Percentiles rank a stretch among this genome's conserved stretches.
Conservation (phyloP, 352 stramenopile genomes). For the Globisporangium mamillatum region DNA sequence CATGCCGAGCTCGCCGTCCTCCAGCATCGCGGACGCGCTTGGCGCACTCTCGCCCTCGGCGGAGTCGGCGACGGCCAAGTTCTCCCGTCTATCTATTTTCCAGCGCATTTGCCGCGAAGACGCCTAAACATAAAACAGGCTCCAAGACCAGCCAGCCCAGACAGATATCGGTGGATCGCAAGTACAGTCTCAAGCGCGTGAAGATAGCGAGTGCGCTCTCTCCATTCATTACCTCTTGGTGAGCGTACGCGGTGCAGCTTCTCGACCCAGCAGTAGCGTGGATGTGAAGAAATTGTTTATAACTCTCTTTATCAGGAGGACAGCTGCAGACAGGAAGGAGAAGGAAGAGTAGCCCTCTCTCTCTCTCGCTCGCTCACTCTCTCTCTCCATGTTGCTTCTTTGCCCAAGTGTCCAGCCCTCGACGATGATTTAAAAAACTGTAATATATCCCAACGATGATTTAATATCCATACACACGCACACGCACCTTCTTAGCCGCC, state of each 20-base stretch:
- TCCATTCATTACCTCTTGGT: not conserved
- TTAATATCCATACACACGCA: conserved; percentile 13
- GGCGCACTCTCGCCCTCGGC: conserved; percentile 33
- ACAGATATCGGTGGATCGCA: not conserved
- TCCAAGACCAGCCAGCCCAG: not conserved
- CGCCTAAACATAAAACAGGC: conserved; percentile 20
- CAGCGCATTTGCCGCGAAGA: conserved; percentile 80
- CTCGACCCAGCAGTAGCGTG: not conserved
- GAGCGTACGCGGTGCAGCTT: not conserved
- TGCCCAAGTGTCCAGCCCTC: not conserved
- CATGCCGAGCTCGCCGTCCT: conserved; percentile 7
- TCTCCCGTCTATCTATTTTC: conserved; percentile 79
- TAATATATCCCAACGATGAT: conserved; percentile 5
- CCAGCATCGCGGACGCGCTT: conserved; percentile 24
- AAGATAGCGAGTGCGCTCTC: not conserved
- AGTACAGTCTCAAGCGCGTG: not conserved
- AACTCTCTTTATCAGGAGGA: not conserved
- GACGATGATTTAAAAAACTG: conserved; percentile 9
- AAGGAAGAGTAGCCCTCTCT: not conserved
- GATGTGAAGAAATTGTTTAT: conserved; percentile 15
- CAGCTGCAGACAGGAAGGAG: not conserved
- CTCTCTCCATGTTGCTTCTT: not conserved
- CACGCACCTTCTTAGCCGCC: not conserved
- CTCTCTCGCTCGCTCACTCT: not conserved
- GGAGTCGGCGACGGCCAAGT: conserved; percentile 38